Evolutionary conservation across 345 rosid species (phyloP).

Genomic region (Trapa bicornis): DNA sequence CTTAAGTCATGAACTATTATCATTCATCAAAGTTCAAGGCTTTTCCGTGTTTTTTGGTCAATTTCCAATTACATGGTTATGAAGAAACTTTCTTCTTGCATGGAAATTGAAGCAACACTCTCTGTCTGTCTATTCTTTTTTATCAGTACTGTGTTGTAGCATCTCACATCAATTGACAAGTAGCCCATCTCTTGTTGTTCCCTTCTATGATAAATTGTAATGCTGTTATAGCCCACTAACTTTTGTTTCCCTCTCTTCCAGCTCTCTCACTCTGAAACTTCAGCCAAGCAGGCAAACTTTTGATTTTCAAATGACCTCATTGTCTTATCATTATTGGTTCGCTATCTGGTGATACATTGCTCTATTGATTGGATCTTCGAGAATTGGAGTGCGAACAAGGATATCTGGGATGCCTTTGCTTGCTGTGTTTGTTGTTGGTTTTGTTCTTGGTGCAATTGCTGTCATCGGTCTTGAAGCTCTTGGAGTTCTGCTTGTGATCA

Average conservation of each 20-base stretch:
- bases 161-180: neutral
- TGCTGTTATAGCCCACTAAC: neutral
- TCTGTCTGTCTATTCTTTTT: no score
- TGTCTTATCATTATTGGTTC: neutral
- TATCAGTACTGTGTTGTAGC: neutral
- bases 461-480: slow-evolving; percentile 22
- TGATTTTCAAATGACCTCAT: neutral
- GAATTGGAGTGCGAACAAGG: neutral
- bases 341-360: neutral
- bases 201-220: neutral
- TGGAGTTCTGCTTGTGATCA: slow-evolving; percentile 20
- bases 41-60: neutral
- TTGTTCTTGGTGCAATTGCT: slow-evolving; percentile 30
- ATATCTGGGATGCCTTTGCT: slow-evolving; percentile 7
- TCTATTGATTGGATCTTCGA: neutral
- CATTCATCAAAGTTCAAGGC: neutral
- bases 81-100: neutral
- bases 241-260: neutral
- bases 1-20: neutral
- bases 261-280: neutral
- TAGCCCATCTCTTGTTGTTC: neutral
- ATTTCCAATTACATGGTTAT: neutral
- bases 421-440: slow-evolving; percentile 27
- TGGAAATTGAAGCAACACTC: no score
- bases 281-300: neutral